phyloP scores from a whole-genome alignment of 352 stramenopile species.

The Pythium scleroteichum region DNA sequence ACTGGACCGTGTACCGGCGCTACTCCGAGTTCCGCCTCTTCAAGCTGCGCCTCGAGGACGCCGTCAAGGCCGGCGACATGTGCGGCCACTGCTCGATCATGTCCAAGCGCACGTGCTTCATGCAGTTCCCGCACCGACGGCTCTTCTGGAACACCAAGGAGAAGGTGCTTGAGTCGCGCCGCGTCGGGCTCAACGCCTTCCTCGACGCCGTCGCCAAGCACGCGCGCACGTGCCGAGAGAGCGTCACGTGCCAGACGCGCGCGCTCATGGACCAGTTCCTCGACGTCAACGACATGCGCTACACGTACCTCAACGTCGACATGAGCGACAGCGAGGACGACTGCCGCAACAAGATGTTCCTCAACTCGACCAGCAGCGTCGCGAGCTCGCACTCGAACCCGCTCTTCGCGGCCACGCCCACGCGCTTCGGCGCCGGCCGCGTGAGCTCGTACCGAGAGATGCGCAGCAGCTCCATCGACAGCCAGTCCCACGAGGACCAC shows the following conservation, averaged over 20 bases:
- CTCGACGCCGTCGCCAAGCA: slow-evolving; percentile 76
- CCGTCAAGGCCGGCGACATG: slow-evolving; percentile 65
- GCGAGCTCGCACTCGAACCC: slow-evolving; percentile 26
- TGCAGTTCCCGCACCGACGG: slow-evolving; percentile 77
- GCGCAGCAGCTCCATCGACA: slow-evolving; percentile 21
- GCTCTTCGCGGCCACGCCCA: slow-evolving; percentile 21
- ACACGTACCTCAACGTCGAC: slow-evolving; percentile 86
- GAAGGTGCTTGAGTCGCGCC: slow-evolving; percentile 72
- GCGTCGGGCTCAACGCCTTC: slow-evolving; percentile 73
- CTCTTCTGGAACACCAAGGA: slow-evolving; percentile 76
- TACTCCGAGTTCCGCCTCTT: slow-evolving; percentile 86
- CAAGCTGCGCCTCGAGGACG: slow-evolving; percentile 60
- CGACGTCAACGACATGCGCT: slow-evolving; percentile 88
- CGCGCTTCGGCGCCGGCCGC: background rate
- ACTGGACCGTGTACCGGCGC: slow-evolving; percentile 84
- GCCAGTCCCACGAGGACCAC: background rate
- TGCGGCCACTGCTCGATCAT: slow-evolving; percentile 79
- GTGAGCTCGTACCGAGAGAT: slow-evolving; percentile 8
- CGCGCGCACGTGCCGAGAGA: slow-evolving; percentile 72
- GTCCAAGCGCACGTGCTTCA: slow-evolving; percentile 77
- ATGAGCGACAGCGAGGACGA: slow-evolving; percentile 65
- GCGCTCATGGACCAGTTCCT: slow-evolving; percentile 87
- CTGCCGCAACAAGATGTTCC: slow-evolving; percentile 40
- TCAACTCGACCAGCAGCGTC: slow-evolving; percentile 24
- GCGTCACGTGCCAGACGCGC: slow-evolving; percentile 68